phyloP scores from a whole-genome alignment of 1,284 basidiomycete species.

The Microbotryum intermedium region DNA sequence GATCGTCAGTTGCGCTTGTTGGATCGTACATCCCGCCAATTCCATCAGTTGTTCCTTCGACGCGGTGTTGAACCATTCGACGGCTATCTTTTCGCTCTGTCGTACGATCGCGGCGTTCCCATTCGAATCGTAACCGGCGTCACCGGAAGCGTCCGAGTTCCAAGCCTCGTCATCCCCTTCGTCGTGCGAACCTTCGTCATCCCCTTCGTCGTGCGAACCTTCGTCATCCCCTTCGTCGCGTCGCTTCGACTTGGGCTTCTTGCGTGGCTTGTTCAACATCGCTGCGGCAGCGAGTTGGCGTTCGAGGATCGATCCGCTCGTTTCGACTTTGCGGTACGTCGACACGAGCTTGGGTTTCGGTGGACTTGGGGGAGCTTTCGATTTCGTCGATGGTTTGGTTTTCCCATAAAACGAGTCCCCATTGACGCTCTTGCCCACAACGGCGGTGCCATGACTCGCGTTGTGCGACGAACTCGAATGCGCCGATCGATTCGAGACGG shows the following conservation, averaged over 20 bases:
- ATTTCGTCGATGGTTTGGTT: too few relatives aligned
- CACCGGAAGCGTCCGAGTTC: constrained; percentile 25
- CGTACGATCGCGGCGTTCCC: constrained; percentile 19
- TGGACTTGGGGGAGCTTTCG: too few relatives aligned
- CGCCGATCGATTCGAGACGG: too few relatives aligned
- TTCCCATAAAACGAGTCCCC: too few relatives aligned
- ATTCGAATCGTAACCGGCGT: constrained; percentile 23
- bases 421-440: too few relatives aligned
- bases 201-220: constrained; percentile 20
- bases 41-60: constrained; percentile 69
- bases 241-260: constrained; percentile 9
- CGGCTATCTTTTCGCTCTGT: constrained; percentile 46
- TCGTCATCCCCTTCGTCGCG: constrained; percentile 14
- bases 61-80: constrained; percentile 80
- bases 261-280: not conserved
- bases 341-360: too few relatives aligned
- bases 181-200: constrained; percentile 20
- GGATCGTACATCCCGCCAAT: constrained; percentile 73
- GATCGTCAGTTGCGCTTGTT: constrained; percentile 74
- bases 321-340: not conserved
- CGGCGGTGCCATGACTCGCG: too few relatives aligned
- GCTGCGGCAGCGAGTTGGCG: constrained; percentile 17
- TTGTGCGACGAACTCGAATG: too few relatives aligned
- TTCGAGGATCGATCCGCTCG: constrained; percentile 21
- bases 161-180: constrained; percentile 25